These are phyloP conservation scores for Bolboschoenus planiculmis DNA, from an alignment of 176 grass and related monocot genomes.

Conservation along the genomic window DNA sequence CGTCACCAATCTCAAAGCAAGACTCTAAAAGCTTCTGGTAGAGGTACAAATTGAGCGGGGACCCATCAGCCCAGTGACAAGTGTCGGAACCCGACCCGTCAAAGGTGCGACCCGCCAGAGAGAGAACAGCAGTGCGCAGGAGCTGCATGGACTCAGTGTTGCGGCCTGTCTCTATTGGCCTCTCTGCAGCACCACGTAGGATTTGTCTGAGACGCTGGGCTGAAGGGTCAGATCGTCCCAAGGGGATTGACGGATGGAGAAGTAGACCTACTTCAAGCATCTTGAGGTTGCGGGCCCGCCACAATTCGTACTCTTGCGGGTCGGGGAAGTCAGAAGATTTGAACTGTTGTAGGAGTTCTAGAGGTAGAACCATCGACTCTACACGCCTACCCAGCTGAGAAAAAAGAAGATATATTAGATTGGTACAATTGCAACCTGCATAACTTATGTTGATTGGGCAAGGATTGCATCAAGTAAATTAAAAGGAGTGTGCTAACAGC, in stretches of 20 bases:
- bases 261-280: slow-evolving; percentile 87
- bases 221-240: slow-evolving; percentile 65
- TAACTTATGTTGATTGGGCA: too few relatives aligned
- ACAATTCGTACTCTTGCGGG: slow-evolving; percentile 64
- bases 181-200: slow-evolving; percentile 56
- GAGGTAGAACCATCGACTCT: slow-evolving; percentile 82
- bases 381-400: slow-evolving; percentile 73
- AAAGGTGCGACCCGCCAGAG: slow-evolving; percentile 56
- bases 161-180: slow-evolving; percentile 78
- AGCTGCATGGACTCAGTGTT: slow-evolving; percentile 90
- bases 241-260: slow-evolving; percentile 57
- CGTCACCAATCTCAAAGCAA: slow-evolving; percentile 78
- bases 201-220: slow-evolving; percentile 74
- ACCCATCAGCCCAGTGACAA: slow-evolving; percentile 97
- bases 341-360: slow-evolving; percentile 94
- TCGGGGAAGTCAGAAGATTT: slow-evolving; percentile 86
- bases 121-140: slow-evolving; percentile 68
- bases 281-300: slow-evolving; percentile 74
- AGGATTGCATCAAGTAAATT: too few relatives aligned
- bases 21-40: slow-evolving; percentile 93
- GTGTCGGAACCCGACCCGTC: slow-evolving; percentile 69
- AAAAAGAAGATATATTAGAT: neutral
- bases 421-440: slow-evolving; percentile 12
- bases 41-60: slow-evolving; percentile 81
- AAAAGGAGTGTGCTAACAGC: too few relatives aligned